Percentiles rank a stretch among this genome's conserved stretches.
Conservation (phyloP, 2,329 filamentous ascomycete species). For the Nemania sp. region DNA sequence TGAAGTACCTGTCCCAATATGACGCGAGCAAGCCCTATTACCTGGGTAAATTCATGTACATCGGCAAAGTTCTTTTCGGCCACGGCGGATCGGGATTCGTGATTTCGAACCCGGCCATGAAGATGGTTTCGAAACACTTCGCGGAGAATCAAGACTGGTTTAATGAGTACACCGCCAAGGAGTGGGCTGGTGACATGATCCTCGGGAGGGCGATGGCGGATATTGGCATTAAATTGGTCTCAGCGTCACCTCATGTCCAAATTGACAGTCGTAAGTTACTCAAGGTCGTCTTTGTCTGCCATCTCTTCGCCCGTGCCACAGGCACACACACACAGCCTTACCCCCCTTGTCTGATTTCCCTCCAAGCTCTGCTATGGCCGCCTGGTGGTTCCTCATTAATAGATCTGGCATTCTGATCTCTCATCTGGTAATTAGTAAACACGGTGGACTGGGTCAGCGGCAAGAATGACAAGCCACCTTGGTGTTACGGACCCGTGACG, state of each 20-base stretch:
- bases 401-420: not conserved
- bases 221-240: conserved; percentile 13
- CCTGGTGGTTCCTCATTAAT: not conserved
- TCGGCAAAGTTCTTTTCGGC: conserved; percentile 39
- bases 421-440: conserved; percentile 2
- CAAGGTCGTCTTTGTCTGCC: not conserved
- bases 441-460: conserved; percentile 19
- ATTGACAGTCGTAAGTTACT: conserved; percentile 11
- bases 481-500: conserved; percentile 27
- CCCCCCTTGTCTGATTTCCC: not conserved
- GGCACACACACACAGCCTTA: not conserved
- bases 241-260: conserved; percentile 19
- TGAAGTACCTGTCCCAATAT: conserved; percentile 39
- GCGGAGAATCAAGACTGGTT: conserved; percentile 14
- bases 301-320: not conserved
- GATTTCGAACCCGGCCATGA: conserved; percentile 43
- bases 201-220: conserved; percentile 23
- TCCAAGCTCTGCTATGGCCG: not conserved
- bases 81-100: conserved; percentile 44
- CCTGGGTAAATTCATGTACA: conserved; percentile 40
- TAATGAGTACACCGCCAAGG: conserved; percentile 20
- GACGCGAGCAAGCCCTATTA: conserved; percentile 39
- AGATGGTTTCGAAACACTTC: conserved; percentile 27
- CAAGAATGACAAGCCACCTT: conserved; percentile 16
- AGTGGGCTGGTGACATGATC: conserved; percentile 30